Base-by-base conservation (phyloP, 192 early-diverging fungal species). In the Entomortierella chlamydospora region DNA sequence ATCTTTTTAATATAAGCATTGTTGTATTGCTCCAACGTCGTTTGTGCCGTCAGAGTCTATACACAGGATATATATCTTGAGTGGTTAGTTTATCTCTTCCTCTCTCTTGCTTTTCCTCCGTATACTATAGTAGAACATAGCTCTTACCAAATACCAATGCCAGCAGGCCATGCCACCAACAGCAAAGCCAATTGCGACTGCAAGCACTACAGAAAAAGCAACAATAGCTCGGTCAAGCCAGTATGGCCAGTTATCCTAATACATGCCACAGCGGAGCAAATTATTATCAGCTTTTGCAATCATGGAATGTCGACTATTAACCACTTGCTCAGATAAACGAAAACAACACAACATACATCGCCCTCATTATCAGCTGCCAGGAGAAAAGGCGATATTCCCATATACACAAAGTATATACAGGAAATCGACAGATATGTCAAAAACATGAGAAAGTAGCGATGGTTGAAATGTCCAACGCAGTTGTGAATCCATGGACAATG, bases 401-500 rank as follows among this genome's bases (percentile, higher is more conserved):
- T 77, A 17, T 74, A 2, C 2, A 77, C 79, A 78, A 83, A 89
- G 51, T 87, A 89, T 25, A 71, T 17, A 47, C 85, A 85, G n/a
- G 83, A 64, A 18, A 81, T 37, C 0, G 85, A 73, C 68, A 89
- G 60, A 54, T 89, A 89, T 15, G 85, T 87, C 85, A 89, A 78
- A 30, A 95, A 95, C 64, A 95, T 79, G 22, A 93, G 15, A 67
- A 95, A 95, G 26, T 88, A 87, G 60, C 93, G 87, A 59, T 95
- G 92, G 61, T 92, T 95, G 29, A 80, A 87, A 70, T 90, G 89
- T 2, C 93, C 93, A 31, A 95, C 91, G 61, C 92, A 93, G 70
- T 93, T 93, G 64, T 91, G 90, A 70, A 95, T 88, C 93, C 93
- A 95, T 13, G 92, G 92, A 34, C 93, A 91, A 68, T 92, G 88